phyloP scores from a whole-genome alignment of 2,329 filamentous ascomycete genomes.

The Apiospora arundinis region DNA sequence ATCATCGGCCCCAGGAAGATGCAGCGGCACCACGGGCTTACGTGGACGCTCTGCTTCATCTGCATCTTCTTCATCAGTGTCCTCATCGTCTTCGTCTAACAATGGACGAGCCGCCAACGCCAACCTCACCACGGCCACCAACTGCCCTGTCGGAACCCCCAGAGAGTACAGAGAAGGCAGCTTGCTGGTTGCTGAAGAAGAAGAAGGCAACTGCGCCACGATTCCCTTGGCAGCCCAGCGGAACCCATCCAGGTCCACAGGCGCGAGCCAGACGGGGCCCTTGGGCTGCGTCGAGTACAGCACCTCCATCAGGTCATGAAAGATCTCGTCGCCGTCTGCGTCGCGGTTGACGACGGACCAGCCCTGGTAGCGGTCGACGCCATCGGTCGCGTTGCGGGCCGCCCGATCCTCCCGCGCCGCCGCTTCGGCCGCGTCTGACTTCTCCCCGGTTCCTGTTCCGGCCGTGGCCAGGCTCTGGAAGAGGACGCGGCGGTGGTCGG shows the following conservation, averaged over 20 bases:
- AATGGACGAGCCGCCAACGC: neutral
- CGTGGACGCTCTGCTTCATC: neutral
- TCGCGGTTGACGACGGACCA: constrained; percentile 26
- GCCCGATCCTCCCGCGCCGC: neutral
- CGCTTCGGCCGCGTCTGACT: neutral
- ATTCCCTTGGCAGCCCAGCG: constrained; percentile 14
- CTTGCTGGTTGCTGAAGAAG: neutral
- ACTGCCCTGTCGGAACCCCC: neutral
- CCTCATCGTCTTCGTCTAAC: neutral
- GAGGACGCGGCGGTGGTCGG: constrained; percentile 28
- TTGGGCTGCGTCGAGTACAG: constrained; percentile 23
- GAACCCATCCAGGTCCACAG: constrained; percentile 26
- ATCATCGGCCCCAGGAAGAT: neutral
- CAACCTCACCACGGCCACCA: neutral
- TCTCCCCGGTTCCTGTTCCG: neutral
- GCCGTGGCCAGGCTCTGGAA: constrained; percentile 31
- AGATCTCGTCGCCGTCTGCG: constrained; percentile 31
- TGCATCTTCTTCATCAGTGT: neutral
- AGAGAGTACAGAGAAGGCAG: neutral
- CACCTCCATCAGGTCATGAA: constrained; percentile 30
- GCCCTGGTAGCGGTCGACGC: constrained; percentile 11
- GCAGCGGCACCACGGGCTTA: neutral
- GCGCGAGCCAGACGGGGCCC: constrained; percentile 19
- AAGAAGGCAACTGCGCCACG: neutral
- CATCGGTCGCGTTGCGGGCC: constrained; percentile 11